These are phyloP conservation scores for Musa balbisiana DNA, from an alignment of 202 grass and related monocot genomes.

Conservation along the genomic window DNA sequence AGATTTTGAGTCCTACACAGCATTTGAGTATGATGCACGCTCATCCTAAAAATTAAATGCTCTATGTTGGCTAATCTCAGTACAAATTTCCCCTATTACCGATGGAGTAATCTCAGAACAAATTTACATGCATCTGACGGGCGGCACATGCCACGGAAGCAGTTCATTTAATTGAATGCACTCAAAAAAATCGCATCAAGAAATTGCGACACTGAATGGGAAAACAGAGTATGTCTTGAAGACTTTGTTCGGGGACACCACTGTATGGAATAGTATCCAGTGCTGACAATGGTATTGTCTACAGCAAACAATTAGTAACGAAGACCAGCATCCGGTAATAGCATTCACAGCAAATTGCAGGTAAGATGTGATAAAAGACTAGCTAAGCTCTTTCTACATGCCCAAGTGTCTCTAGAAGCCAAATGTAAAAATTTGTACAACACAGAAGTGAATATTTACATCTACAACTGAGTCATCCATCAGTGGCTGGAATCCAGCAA, in stretches of 20 bases:
- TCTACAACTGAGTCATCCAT: no score
- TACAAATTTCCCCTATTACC: neutral
- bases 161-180: no score
- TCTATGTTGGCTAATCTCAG: neutral
- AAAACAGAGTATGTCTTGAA: no score
- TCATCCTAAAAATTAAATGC: neutral
- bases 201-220: no score
- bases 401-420: neutral
- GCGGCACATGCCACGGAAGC: no score
- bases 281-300: no score
- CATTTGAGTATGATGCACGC: neutral
- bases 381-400: neutral
- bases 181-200: no score
- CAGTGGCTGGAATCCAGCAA: neutral
- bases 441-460: neutral
- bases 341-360: neutral
- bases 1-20: no score
- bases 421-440: neutral
- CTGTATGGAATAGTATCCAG: no score
- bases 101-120: neutral
- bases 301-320: no score
- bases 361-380: neutral
- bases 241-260: no score
- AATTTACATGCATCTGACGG: no score
- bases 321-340: neutral